Conservation (phyloP, 1,284 basidiomycete species). For the Sporisorium scitamineum region DNA sequence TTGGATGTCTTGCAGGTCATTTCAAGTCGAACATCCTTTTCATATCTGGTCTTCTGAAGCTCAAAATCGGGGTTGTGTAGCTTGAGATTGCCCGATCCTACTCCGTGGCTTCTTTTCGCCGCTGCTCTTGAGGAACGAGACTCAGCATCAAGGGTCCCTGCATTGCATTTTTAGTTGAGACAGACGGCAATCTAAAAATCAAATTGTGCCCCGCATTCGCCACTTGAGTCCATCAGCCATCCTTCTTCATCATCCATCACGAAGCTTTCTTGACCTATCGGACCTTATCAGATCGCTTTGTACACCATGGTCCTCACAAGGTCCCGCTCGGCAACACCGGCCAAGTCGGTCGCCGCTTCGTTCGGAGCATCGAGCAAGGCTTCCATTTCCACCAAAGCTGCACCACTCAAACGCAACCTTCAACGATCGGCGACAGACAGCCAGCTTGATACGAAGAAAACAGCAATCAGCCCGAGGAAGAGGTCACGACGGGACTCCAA, state of each 20-base stretch:
- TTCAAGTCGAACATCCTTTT: neutral
- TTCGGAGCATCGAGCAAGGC: conserved; percentile 33
- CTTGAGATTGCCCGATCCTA: neutral
- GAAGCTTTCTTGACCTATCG: neutral
- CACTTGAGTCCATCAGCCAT: neutral
- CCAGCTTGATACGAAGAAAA: conserved; percentile 9
- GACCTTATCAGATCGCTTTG: neutral
- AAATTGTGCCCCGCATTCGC: neutral
- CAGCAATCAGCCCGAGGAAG: neutral
- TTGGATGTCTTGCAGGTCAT: neutral
- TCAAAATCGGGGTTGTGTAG: neutral
- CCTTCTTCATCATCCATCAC: neutral
- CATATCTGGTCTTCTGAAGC: neutral
- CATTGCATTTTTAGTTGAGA: neutral
- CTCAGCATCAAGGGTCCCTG: neutral
- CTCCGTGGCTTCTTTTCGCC: too few relatives aligned
- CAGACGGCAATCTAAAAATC: neutral
- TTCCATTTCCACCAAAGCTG: conserved; percentile 26
- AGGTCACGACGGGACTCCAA: neutral
- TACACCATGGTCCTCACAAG: conserved; percentile 38
- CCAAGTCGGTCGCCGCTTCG: conserved; percentile 34
- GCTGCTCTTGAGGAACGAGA: neutral
- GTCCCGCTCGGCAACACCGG: conserved; percentile 44
- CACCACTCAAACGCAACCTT: conserved; percentile 16
- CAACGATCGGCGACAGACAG: conserved; percentile 41